Conservation (phyloP, 108 stramenopile genomes). For the Nitzschia sp. region DNA sequence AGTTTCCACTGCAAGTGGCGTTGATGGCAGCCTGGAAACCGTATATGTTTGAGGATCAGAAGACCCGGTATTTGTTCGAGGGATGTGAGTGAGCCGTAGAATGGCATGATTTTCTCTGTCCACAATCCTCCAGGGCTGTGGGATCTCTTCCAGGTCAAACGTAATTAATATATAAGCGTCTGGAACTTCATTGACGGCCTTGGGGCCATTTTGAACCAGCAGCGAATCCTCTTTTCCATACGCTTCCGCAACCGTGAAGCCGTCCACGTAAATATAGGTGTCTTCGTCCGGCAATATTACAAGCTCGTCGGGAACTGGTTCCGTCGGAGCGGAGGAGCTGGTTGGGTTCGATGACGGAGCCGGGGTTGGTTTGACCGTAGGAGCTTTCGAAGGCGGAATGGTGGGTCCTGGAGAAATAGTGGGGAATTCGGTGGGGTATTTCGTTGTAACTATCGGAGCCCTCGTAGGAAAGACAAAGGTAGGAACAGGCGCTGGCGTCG, state of each 20-base stretch:
- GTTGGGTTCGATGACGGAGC: constrained; percentile 23
- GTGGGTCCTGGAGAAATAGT: constrained; percentile 13
- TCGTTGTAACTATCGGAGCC: no score
- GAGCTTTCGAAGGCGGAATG: neutral
- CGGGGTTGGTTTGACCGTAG: constrained; percentile 5
- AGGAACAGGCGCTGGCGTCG: neutral
- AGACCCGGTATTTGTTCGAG: neutral
- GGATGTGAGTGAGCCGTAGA: constrained; percentile 16
- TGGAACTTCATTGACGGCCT: constrained; percentile 10
- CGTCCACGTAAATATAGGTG: constrained; percentile 11
- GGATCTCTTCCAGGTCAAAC: constrained; percentile 17
- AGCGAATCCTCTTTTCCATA: constrained; percentile 13
- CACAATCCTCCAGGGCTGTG: constrained; percentile 4
- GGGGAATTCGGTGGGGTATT: constrained; percentile 4
- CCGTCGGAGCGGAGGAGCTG: constrained; percentile 19
- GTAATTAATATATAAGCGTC: constrained; percentile 18
- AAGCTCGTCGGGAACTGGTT: constrained; percentile 15
- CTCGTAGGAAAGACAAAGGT: neutral
- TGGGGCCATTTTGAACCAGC: constrained; percentile 27
- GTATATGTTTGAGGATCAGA: constrained; percentile 8
- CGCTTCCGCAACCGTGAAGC: constrained; percentile 3
- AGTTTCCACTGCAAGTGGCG: constrained; percentile 15
- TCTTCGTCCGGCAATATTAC: constrained; percentile 18
- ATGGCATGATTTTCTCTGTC: neutral
- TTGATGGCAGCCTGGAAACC: constrained; percentile 22